Evolutionary conservation across 768 basidiomycete species (phyloP), one percentile per base, ranked within the genome.

Genomic region (Lactifluus pinguis): DNA sequence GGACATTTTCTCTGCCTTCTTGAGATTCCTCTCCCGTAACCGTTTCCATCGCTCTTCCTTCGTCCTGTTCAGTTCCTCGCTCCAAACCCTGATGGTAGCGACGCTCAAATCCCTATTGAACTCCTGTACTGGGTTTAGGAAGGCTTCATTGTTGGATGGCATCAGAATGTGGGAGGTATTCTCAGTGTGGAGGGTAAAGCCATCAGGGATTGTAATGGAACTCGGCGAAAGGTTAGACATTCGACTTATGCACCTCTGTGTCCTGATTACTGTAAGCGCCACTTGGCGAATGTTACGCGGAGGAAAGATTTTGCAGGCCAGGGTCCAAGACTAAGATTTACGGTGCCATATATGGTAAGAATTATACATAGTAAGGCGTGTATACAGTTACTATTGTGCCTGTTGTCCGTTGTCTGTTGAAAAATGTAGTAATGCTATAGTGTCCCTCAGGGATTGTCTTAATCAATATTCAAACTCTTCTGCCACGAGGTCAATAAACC

Each of bases 111-210:
- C 97, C 42, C 97, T 81, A 74, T 99, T 99, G 78, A 97, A 99
- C 72, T 99, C 92, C 70, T 99, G 97, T 13, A 98, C 87, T 6
- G 97, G 95, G 70, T 99, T 99, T 62, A 98, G 75, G 72, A 99
- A 99, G 2, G 95, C 92, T 59, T 89, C 87, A 64, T 92, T 89
- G 56, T 75, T 74, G 49, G 81, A 78, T 6, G 86, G 83, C 25
- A 94, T 77, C 57, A 97, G 79, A 69, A 98, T 89, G 68, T 82
- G 83, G 0, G 89, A 82, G 3, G 81, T 84, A 71, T 90, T 92
- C 74, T 93, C 90, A 9, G 84, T 85, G 73, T 92, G 87, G 61
- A 93, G 76, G 11, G 80, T 82, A 72, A 83, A 89, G 21, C 89
- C 91, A 60, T 85, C 83, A 1, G 91, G 91, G 42, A 91, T 74